phyloP scores from a whole-genome alignment of 129 eudicot species.

The Oenanthe sinensis region DNA sequence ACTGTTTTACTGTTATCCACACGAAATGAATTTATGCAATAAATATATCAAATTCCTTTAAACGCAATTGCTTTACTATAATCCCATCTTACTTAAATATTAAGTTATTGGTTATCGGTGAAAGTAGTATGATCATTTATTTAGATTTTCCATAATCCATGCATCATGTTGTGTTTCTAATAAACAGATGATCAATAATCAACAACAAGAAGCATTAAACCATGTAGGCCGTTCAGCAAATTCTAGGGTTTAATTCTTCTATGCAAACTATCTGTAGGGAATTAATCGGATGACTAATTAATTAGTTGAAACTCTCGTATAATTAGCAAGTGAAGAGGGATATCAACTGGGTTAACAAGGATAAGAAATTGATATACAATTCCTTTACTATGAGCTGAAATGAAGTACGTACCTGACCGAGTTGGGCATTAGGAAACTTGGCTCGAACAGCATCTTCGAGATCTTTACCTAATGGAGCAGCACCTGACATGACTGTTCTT shows the following conservation, averaged over 20 bases:
- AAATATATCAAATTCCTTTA: background rate
- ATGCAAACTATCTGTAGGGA: too few relatives aligned
- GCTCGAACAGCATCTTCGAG: conserved; percentile 75
- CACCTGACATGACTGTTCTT: conserved; percentile 80
- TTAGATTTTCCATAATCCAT: background rate
- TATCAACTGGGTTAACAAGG: background rate
- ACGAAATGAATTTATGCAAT: background rate
- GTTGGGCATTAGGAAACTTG: conserved; percentile 77
- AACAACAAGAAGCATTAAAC: background rate
- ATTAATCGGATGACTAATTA: background rate
- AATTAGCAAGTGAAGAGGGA: background rate
- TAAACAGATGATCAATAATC: background rate
- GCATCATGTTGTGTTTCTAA: background rate
- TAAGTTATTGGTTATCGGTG: background rate
- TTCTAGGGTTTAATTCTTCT: background rate
- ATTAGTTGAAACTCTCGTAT: too few relatives aligned
- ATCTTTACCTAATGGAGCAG: conserved; percentile 93
- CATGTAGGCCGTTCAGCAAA: background rate
- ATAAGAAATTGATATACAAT: background rate
- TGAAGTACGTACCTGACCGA: conserved; percentile 72
- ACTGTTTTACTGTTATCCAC: conserved; percentile 1
- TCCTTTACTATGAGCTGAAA: background rate
- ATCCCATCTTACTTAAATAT: background rate
- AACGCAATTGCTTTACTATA: background rate
- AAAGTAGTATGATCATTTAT: background rate